A percentile compares a stretch with the other conserved stretches of the same genome.
Evolutionary conservation across 2,329 filamentous ascomycete species (phyloP).

Genomic region (Phialocephala subalpina): DNA sequence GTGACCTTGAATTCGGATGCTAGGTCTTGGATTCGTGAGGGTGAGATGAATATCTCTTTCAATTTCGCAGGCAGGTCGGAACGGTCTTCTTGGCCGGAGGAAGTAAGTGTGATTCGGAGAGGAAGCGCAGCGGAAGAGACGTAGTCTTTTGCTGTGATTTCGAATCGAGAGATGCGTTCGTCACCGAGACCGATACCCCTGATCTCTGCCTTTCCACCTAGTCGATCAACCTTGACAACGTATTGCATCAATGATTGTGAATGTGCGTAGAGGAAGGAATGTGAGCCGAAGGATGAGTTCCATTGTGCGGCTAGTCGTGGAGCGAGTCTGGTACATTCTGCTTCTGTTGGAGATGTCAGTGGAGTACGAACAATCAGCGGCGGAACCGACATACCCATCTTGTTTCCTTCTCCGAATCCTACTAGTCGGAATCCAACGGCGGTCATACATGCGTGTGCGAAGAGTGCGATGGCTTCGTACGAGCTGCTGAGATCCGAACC

Average conservation of each 20-base stretch:
- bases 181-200: slow-evolving; percentile 81
- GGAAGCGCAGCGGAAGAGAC: slow-evolving; percentile 67
- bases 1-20: slow-evolving; percentile 76
- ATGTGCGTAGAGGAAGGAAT: slow-evolving; percentile 88
- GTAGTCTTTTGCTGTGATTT: slow-evolving; percentile 78
- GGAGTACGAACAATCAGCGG: background rate
- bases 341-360: slow-evolving; percentile 50
- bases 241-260: slow-evolving; percentile 85
- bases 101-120: slow-evolving; percentile 59
- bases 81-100: slow-evolving; percentile 59
- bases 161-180: slow-evolving; percentile 82
- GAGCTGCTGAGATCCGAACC: slow-evolving; percentile 72
- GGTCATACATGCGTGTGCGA: slow-evolving; percentile 83
- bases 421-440: slow-evolving; percentile 82
- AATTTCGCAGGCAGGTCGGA: slow-evolving; percentile 57
- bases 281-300: slow-evolving; percentile 77
- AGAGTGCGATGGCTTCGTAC: slow-evolving; percentile 84
- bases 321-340: slow-evolving; percentile 62
- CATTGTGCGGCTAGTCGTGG: slow-evolving; percentile 77
- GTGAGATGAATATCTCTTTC: slow-evolving; percentile 76
- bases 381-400: slow-evolving; percentile 61
- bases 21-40: slow-evolving; percentile 73
- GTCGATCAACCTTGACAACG: slow-evolving; percentile 80
- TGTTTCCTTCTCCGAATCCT: slow-evolving; percentile 85
- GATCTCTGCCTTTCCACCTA: slow-evolving; percentile 85